These are phyloP conservation scores for Hypoxylon sp. DNA, from an alignment of 2,329 filamentous ascomycete species.

Conservation along the genomic window DNA sequence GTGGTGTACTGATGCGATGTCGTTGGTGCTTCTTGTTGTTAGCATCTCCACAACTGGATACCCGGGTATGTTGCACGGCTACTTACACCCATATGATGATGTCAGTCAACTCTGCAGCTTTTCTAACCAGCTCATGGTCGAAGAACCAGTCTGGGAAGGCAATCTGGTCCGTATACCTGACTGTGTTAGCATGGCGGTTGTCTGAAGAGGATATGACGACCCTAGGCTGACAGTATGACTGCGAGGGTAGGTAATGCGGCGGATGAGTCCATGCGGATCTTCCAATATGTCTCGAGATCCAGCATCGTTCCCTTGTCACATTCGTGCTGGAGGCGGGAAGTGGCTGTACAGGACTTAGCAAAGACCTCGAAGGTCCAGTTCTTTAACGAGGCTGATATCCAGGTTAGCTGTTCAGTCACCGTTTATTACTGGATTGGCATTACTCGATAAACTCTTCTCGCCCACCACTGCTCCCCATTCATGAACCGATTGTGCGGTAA, in stretches of 20 bases:
- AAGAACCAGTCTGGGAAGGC: constrained; percentile 28
- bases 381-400: constrained; percentile 14
- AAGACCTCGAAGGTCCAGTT: constrained; percentile 19
- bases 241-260: constrained; percentile 14
- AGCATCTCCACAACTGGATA: not conserved
- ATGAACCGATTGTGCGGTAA: constrained; percentile 22
- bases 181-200: not conserved
- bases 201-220: not conserved
- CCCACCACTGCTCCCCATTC: constrained; percentile 21
- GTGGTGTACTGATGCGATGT: constrained; percentile 22
- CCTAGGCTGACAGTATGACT: constrained; percentile 15
- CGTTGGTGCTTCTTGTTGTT: constrained; percentile 17
- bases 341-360: constrained; percentile 10
- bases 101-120: constrained; percentile 13
- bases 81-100: constrained; percentile 25
- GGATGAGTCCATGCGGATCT: constrained; percentile 19
- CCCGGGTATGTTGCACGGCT: no score
- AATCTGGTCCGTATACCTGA: constrained; percentile 14
- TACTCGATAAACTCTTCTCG: constrained; percentile 21
- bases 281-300: constrained; percentile 24
- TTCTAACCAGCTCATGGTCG: constrained; percentile 1
- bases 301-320: constrained; percentile 17
- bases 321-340: constrained; percentile 13
- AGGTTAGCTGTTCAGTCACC: not conserved
- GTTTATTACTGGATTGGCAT: not conserved